Base-by-base conservation (phyloP, 139 green algal genomes). In the Eudorina sp. region DNA sequence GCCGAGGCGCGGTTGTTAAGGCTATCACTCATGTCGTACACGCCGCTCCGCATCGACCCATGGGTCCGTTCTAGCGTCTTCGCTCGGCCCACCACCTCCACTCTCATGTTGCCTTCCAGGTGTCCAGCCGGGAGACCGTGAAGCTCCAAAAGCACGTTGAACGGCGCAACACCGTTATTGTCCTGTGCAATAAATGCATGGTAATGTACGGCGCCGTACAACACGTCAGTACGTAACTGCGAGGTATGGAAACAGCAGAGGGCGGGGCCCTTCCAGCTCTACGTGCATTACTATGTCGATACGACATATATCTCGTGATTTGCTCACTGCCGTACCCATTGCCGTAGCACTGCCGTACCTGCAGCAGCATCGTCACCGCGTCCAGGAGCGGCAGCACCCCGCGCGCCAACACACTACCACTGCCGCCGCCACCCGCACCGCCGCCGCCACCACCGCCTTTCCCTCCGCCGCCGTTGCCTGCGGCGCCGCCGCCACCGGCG, bases 61-160 rank as follows among this genome's bases (percentile, higher is more conserved):
- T 79, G 70, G 70, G 40, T 79, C 70, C 41, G 38, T 53, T 79
- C 70, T 40, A 53, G 41, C 27, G 40, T 2, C 70, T 79, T 79
- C 2, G 40, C 9, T 14, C 70, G 70, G 19, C 55, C 70, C 40
- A 79, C 70, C 40, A 79, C 70, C 55, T 90, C 84, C 25, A 88
- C 19, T 13, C 51, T 27, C 88, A 90, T 90, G 36, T 38, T 45
- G 4, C 86, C 81, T 27, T 85, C 74, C 38, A 91, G 38, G 2
- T 1, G 74, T 21, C 90, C 90, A 2, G 90, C 90, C 38, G 90
- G 90, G 55, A 91, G 86, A 6, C 90, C 90, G 66, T 91, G 88
- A 19, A 88, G 68, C 68, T 91, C 87, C 64, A 91, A 55, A n/a
- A 51, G 69, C 34, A 80, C 31, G 3, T 62, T 45, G 82, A 78